Evolutionary conservation across 345 rosid species (phyloP).

Genomic region (Linum tenue): DNA sequence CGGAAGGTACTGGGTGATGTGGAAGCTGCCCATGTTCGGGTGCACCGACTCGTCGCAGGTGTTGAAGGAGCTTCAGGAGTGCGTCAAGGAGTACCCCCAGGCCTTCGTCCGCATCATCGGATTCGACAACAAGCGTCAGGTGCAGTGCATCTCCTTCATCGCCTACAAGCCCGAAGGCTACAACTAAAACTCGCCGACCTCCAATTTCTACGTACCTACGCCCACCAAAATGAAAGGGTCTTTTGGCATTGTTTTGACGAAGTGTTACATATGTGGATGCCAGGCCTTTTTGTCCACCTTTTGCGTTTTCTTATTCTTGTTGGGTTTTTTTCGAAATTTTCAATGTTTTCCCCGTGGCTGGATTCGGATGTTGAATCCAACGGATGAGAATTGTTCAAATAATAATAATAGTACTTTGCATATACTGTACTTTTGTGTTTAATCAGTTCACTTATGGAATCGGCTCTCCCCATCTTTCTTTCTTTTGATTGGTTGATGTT

Average conservation of each 20-base stretch:
- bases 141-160: constrained; percentile 4
- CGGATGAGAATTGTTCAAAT: background rate
- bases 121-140: constrained; percentile 38
- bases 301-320: background rate
- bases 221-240: background rate
- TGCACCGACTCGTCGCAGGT: constrained; percentile 39
- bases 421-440: too few relatives aligned
- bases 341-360: background rate
- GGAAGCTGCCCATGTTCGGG: constrained; percentile 49
- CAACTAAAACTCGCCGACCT: background rate
- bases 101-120: constrained; percentile 37
- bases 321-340: too few relatives aligned
- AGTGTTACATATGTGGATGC: too few relatives aligned
- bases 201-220: background rate
- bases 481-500: too few relatives aligned
- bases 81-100: constrained; percentile 27
- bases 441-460: too few relatives aligned
- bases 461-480: too few relatives aligned
- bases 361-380: background rate
- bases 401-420: background rate
- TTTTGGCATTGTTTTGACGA: background rate
- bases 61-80: constrained; percentile 38
- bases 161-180: constrained; percentile 1
- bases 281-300: background rate
- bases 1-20: constrained; percentile 47